These are phyloP conservation scores for Clavispora santaluciae DNA, from an alignment of 805 yeast species.

Conservation along the genomic window DNA sequence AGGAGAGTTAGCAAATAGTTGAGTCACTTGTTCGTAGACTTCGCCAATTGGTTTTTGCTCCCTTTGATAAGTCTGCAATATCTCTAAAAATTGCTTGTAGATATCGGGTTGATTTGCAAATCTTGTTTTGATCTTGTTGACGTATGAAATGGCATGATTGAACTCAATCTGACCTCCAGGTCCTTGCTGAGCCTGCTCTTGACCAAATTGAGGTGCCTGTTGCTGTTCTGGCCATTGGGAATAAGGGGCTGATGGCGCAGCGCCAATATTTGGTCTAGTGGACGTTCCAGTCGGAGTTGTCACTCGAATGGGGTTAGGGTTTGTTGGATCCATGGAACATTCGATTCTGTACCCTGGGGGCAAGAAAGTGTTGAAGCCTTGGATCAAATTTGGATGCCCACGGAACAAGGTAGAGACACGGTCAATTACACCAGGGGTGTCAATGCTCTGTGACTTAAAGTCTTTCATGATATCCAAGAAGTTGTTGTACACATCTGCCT, in stretches of 20 bases:
- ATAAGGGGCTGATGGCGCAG: conserved; percentile 3
- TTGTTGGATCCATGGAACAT: conserved; percentile 83
- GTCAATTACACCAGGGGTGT: conserved; percentile 97
- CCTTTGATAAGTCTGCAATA: conserved; percentile 91
- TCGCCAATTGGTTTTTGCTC: conserved; percentile 94
- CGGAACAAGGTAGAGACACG: conserved; percentile 86
- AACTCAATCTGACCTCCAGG: conserved; percentile 78
- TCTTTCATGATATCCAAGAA: conserved; percentile 98
- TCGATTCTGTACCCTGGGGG: conserved; percentile 96
- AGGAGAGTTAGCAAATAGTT: conserved; percentile 86
- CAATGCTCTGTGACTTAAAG: conserved; percentile 91
- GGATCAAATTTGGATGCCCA: conserved; percentile 90
- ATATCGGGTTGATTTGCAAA: conserved; percentile 93
- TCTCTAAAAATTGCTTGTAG: conserved; percentile 90
- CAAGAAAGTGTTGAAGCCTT: conserved; percentile 94
- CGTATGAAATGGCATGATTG: conserved; percentile 95
- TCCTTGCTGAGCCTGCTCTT: conserved; percentile 15
- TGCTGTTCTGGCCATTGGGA: not conserved
- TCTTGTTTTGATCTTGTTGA: conserved; percentile 91
- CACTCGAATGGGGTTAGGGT: conserved; percentile 87
- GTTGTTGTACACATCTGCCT: conserved; percentile 94
- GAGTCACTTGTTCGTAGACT: conserved; percentile 89
- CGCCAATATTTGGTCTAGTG: conserved; percentile 47
- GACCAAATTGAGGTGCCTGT: not conserved
- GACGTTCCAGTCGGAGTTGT: conserved; percentile 94